Evolutionary conservation across 768 basidiomycete species (phyloP), one percentile per base, ranked within the genome.

Genomic region (Neoboletus brunneissimus): DNA sequence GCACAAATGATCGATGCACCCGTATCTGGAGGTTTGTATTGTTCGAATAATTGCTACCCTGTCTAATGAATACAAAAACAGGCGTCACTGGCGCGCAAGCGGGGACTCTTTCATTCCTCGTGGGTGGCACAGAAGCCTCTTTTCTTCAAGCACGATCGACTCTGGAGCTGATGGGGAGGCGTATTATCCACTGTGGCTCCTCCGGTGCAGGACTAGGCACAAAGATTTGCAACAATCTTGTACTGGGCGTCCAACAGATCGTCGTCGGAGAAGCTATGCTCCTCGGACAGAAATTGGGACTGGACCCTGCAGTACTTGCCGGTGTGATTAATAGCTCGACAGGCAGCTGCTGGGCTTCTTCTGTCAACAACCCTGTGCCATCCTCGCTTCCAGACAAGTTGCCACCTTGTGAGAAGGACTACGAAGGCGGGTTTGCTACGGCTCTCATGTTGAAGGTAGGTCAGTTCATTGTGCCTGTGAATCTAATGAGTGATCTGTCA

Each of bases 221-320:
- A 2, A 95, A 95, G 75, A 92, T 95, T 37, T 93, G 91, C 75
- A 95, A 94, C 72, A 95, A 95, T 70, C 76, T 87, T 29, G 77
- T 89, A 25, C 74, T 90, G 41, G 89, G 88, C 4, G 87, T 90
- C 4, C 80, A 94, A 64, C 91, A 94, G 71, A 83, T 92, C 52
- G 89, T 86, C 16, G 83, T 91, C 1, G 88, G 81, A n/a, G 94
- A 96, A 72, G 92, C 88, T 4, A 95, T 96, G 93, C 73, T 94
- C 5, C 78, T 95, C 11, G 94, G 94, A 4, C 80, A 84, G 69
- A 85, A 81, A 55, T 74, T 95, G n/a, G 94, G 93, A 3, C 73
- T 96, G 54, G 80, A 91, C 45, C 83, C 92, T 18, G 77, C 79
- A 10, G 76, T 94, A 31, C 79, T 96, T 22, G 88, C 93, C 4